Evolutionary conservation across 2,329 filamentous ascomycete species (phyloP).

Genomic region (Talaromyces sp.): DNA sequence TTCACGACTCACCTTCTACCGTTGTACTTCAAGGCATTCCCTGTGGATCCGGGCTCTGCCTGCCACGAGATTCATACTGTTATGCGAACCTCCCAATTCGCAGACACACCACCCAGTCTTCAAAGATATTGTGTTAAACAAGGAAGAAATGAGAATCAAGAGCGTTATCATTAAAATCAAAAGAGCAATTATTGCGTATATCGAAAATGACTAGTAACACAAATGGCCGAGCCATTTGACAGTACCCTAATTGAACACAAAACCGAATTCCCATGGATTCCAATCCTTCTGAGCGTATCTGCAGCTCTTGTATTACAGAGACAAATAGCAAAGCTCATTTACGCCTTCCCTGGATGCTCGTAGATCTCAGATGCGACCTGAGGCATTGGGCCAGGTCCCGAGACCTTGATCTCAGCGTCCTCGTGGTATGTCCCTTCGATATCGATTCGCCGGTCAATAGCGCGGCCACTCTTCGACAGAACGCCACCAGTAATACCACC

Average conservation of each 20-base stretch:
- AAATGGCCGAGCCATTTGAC: neutral
- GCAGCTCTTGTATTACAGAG: neutral
- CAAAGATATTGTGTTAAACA: neutral
- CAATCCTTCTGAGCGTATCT: neutral
- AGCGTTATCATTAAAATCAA: neutral
- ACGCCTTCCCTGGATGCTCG: constrained; percentile 2
- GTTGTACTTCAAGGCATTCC: no score
- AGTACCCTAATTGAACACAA: neutral
- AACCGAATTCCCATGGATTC: neutral
- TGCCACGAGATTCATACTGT: neutral
- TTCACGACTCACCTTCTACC: no score
- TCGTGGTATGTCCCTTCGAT: neutral
- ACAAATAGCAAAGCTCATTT: neutral
- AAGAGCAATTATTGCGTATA: neutral
- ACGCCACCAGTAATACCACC: constrained; percentile 38
- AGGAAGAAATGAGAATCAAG: neutral
- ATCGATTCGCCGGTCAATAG: neutral
- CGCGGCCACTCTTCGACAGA: constrained; percentile 26
- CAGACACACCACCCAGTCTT: neutral
- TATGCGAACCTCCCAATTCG: neutral
- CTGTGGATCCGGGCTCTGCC: no score
- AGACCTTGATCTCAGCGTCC: neutral
- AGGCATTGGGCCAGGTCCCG: neutral
- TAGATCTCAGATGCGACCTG: constrained; percentile 5
- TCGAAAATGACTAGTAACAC: neutral